Conservation (phyloP, 768 basidiomycete species). For the Rhodosporidiobolus odoratus region DNA sequence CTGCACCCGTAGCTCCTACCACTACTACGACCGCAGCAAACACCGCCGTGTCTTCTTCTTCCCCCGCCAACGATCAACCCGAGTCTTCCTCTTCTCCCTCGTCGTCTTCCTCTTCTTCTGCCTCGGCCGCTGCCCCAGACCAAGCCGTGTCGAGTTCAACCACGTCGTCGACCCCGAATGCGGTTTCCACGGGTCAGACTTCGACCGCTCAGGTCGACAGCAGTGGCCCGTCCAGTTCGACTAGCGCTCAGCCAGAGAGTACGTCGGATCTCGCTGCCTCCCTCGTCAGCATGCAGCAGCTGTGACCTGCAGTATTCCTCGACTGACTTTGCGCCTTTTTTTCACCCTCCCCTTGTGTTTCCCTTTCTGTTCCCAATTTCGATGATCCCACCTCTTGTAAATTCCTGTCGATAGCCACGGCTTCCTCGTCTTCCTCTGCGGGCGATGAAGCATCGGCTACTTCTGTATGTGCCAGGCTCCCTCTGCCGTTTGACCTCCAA, state of each 20-base stretch:
- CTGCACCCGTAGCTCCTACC: not conserved
- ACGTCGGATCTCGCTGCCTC: too few relatives aligned
- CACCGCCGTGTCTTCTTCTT: not conserved
- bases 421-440: too few relatives aligned
- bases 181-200: too few relatives aligned
- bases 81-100: not conserved
- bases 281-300: not conserved
- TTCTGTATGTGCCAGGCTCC: too few relatives aligned
- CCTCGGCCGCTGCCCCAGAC: not conserved
- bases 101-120: not conserved
- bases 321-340: not conserved
- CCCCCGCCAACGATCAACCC: not conserved
- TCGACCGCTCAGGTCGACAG: too few relatives aligned
- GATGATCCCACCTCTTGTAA: too few relatives aligned
- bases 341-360: not conserved
- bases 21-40: not conserved
- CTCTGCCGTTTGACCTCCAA: too few relatives aligned
- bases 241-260: too few relatives aligned
- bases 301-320: not conserved
- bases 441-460: too few relatives aligned
- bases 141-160: not conserved
- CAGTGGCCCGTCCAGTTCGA: too few relatives aligned
- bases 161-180: conserved; percentile 4
- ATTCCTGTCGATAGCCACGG: too few relatives aligned
- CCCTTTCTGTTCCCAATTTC: too few relatives aligned